These are phyloP conservation scores for Boletus reticulatus DNA, from an alignment of 768 basidiomycete genomes.

Conservation along the genomic window DNA sequence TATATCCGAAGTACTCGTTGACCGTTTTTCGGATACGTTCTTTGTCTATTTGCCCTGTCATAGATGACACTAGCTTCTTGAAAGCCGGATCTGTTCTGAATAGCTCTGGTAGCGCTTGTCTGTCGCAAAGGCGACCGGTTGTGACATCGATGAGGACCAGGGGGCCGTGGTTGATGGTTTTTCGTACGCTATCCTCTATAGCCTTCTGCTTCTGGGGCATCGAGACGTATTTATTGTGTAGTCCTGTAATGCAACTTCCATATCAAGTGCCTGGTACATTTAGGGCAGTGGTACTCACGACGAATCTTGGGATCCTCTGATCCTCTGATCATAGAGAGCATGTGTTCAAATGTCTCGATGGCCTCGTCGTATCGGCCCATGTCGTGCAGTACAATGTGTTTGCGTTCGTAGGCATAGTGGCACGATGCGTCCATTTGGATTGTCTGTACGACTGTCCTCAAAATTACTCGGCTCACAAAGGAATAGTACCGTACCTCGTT, in stretches of 20 bases:
- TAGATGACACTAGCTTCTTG: neutral
- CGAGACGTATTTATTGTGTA: neutral
- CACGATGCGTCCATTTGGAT: neutral
- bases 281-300: neutral
- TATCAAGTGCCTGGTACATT: too few relatives aligned
- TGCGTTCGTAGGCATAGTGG: neutral
- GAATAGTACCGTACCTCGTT: neutral
- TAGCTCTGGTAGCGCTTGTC: neutral
- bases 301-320: neutral
- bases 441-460: neutral
- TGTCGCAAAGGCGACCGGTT: neutral
- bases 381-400: neutral
- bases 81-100: neutral
- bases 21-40: neutral
- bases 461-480: neutral
- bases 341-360: neutral
- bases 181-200: neutral
- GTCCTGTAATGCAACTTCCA: neutral
- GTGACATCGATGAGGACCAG: neutral
- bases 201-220: neutral
- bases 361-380: neutral
- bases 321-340: neutral
- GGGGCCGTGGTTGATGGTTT: neutral
- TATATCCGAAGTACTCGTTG: neutral
- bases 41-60: neutral